Base-by-base conservation (phyloP, 2,329 filamentous ascomycete genomes). In the Penicillium digitatum region DNA sequence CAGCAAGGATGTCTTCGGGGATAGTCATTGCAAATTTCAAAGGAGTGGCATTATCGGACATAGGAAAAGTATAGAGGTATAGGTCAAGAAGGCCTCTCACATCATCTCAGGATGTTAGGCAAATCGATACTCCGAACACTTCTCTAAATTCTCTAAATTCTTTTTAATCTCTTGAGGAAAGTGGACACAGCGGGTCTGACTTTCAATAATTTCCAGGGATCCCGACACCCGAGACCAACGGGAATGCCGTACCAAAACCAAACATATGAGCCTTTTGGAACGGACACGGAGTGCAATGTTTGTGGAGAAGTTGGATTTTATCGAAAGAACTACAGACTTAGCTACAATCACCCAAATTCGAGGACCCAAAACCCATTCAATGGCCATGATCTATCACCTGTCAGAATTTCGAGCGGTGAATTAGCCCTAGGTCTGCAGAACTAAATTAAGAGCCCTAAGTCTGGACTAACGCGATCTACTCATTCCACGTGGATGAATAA, bases 1-100 rank as follows among this genome's bases (percentile, higher is more conserved):
- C 68, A 50, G 62, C 59, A 40, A 62, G 62, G 24, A 69, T 69
- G 48, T 69, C 66, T 18, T 59, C 51, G 9, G 67, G 66, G 12
- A 68, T 62, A 27, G 56, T 52, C 64, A 67, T 67, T 22, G 34
- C 27, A 44, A 11, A 27, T 47, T 61, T 52, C 56, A 58, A 22
- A 34, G 1, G 24, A 42, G 42, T 37, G 50, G n/a, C 49, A 56
- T 62, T 11, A 47, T 46, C 14, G 45, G n/a, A 42, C 11, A 16
- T 22, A 34, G 18, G 11, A 20, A 22, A n/a, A 12, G 29, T 31
- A 3, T 38, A 16, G 18, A 20, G 8, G 10, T 16, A 20, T 37
- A 31, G 32, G n/a, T 20, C 12, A 48, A 20, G 20, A 4, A 27
- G 11, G 5, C 20, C 20, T 47, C 22, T 4, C 38, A 24, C 37